These are phyloP conservation scores for Jatropha podagrica DNA, from an alignment of 441 rosid genomes.

Conservation along the genomic window DNA sequence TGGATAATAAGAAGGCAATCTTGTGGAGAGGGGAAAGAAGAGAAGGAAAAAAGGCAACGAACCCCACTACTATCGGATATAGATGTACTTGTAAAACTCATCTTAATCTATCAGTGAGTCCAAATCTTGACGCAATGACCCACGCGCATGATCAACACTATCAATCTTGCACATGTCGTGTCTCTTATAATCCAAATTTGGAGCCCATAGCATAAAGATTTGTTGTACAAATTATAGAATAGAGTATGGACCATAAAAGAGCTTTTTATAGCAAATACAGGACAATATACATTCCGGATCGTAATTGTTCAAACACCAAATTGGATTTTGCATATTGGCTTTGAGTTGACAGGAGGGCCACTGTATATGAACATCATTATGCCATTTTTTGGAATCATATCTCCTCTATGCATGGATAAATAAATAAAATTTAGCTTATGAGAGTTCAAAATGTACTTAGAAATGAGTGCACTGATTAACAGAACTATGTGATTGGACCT, in stretches of 20 bases:
- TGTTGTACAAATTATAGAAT: neutral
- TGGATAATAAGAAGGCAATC: no score
- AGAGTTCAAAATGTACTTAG: constrained; percentile 25
- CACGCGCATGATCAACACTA: constrained; percentile 30
- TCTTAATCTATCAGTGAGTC: neutral
- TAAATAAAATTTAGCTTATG: constrained; percentile 4
- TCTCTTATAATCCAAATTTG: constrained; percentile 27
- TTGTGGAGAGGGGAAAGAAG: neutral
- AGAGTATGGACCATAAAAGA: constrained; percentile 6
- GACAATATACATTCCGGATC: no score
- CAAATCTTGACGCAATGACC: constrained; percentile 18
- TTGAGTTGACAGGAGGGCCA: constrained; percentile 40
- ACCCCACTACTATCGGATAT: constrained; percentile 11
- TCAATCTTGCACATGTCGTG: constrained; percentile 42
- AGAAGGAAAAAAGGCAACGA: constrained; percentile 3
- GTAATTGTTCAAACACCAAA: neutral
- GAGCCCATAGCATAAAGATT: neutral
- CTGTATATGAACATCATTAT: constrained; percentile 26
- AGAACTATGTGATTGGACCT: constrained; percentile 28
- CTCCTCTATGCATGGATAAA: constrained; percentile 23
- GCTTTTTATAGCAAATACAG: constrained; percentile 11
- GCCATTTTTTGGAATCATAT: constrained; percentile 34
- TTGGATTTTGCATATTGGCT: constrained; percentile 24
- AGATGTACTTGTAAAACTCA: no score
- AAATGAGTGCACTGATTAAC: constrained; percentile 29